Conservation (phyloP, 2,329 filamentous ascomycete species). For the Diaporthe caulivora region DNA sequence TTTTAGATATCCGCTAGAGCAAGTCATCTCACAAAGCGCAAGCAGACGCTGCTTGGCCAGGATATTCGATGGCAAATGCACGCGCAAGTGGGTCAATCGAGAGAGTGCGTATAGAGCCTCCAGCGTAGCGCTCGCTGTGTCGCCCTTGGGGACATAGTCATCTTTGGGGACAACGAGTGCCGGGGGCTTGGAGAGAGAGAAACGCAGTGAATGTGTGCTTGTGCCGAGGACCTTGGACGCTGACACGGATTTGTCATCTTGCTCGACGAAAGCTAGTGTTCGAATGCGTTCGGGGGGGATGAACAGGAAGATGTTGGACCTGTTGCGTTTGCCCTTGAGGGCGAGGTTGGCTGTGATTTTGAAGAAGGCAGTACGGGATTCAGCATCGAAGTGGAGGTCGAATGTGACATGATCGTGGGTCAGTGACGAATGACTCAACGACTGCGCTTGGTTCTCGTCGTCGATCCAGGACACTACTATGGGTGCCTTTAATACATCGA, state of each 20-base stretch:
- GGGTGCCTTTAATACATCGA: constrained; percentile 21
- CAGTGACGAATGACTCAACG: constrained; percentile 14
- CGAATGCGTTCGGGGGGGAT: constrained; percentile 33
- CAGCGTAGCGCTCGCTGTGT: constrained; percentile 17
- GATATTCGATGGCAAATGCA: constrained; percentile 23
- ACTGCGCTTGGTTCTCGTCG: not conserved
- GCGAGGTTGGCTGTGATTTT: constrained; percentile 38
- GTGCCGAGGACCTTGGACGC: constrained; percentile 27
- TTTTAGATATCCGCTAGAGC: constrained; percentile 11
- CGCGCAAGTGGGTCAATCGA: constrained; percentile 3
- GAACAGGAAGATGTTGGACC: constrained; percentile 36
- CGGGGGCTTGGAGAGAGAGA: constrained; percentile 13
- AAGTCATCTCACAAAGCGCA: constrained; percentile 27
- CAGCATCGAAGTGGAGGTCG: constrained; percentile 8
- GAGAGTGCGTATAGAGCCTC: constrained; percentile 23
- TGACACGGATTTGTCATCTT: constrained; percentile 8
- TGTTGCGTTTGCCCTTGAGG: constrained; percentile 36
- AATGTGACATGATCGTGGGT: constrained; percentile 35
- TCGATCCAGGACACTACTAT: constrained; percentile 34
- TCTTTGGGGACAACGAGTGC: constrained; percentile 32
- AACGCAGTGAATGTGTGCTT: constrained; percentile 17
- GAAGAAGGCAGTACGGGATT: constrained; percentile 32
- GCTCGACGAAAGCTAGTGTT: constrained; percentile 14
- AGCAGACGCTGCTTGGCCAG: constrained; percentile 20
- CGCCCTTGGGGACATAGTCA: constrained; percentile 27